A percentile compares a stretch with the other conserved stretches of the same genome.
These are phyloP conservation scores for Mallotus repandus DNA, from an alignment of 441 rosid genomes.

Conservation along the genomic window DNA sequence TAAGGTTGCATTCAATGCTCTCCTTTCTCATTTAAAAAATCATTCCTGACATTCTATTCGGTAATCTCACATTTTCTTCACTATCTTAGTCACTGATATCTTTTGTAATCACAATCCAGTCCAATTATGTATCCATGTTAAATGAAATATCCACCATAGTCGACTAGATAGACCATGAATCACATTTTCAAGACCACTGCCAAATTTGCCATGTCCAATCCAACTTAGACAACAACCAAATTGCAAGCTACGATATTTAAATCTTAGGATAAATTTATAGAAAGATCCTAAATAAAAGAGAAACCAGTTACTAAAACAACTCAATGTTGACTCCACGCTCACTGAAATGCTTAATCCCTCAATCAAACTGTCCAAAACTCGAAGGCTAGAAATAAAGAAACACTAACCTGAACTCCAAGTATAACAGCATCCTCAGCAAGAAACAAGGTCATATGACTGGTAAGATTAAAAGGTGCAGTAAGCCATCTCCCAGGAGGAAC, in stretches of 20 bases:
- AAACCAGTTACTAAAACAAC: background rate
- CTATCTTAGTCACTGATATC: background rate
- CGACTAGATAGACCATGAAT: background rate
- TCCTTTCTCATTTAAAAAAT: background rate
- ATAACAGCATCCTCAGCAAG: slow-evolving; percentile 84
- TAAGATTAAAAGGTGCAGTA: slow-evolving; percentile 93
- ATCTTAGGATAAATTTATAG: background rate
- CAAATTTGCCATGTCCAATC: background rate
- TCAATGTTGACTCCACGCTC: background rate
- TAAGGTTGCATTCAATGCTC: background rate
- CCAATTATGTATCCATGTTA: background rate
- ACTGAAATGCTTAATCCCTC: background rate
- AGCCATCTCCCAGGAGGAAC: slow-evolving; percentile 92
- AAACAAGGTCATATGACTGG: slow-evolving; percentile 90
- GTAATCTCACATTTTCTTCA: background rate
- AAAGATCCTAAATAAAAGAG: background rate
- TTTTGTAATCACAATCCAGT: background rate
- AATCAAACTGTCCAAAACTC: slow-evolving; percentile 1
- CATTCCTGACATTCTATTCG: background rate
- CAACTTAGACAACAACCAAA: background rate
- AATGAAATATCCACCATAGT: background rate
- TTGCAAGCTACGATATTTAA: background rate
- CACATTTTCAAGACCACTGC: background rate
- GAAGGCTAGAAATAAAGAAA: background rate
- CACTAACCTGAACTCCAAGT: slow-evolving; percentile 72